Conservation (phyloP, 1,284 basidiomycete genomes). For the Pisolithus thermaeus region DNA sequence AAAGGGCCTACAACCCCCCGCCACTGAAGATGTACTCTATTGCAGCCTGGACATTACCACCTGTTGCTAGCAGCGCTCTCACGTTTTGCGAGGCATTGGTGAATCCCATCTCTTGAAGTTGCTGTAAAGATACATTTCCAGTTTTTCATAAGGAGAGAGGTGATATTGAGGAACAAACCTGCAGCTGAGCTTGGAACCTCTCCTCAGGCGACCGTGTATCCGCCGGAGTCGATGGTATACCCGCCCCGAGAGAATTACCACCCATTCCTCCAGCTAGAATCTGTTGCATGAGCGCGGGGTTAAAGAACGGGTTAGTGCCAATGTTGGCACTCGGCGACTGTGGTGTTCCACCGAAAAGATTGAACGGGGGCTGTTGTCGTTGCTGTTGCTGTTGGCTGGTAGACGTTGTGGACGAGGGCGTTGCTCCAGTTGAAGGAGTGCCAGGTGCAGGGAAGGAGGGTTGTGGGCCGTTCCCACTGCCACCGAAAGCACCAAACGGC, state of each 20-base stretch:
- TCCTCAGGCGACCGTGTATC: conserved; percentile 81
- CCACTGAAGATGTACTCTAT: conserved; percentile 87
- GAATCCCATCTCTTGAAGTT: conserved; percentile 87
- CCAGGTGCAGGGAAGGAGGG: conserved; percentile 57
- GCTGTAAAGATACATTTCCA: conserved; percentile 35
- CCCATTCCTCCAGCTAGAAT: conserved; percentile 33
- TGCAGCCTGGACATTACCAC: conserved; percentile 83
- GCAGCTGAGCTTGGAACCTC: conserved; percentile 81
- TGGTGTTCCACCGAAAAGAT: conserved; percentile 19
- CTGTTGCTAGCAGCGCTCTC: conserved; percentile 81
- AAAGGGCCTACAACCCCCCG: conserved; percentile 48
- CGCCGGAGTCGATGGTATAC: conserved; percentile 39
- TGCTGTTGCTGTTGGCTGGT: conserved; percentile 11
- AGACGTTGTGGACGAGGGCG: conserved; percentile 23
- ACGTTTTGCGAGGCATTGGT: conserved; percentile 83
- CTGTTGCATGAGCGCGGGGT: conserved; percentile 38
- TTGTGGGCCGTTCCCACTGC: conserved; percentile 11
- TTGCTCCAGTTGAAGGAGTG: conserved; percentile 28
- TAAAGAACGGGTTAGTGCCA: conserved; percentile 19
- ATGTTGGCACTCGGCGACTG: not conserved
- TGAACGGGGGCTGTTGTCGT: conserved; percentile 13
- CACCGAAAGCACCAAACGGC: conserved; percentile 19
- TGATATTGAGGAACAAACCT: conserved; percentile 37
- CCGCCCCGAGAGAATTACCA: conserved; percentile 23
- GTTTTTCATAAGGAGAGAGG: not conserved